Percentiles rank a stretch among this genome's conserved stretches.
Conservation (phyloP, 31 red algal genomes). For the Porphyra umbilicalis region DNA sequence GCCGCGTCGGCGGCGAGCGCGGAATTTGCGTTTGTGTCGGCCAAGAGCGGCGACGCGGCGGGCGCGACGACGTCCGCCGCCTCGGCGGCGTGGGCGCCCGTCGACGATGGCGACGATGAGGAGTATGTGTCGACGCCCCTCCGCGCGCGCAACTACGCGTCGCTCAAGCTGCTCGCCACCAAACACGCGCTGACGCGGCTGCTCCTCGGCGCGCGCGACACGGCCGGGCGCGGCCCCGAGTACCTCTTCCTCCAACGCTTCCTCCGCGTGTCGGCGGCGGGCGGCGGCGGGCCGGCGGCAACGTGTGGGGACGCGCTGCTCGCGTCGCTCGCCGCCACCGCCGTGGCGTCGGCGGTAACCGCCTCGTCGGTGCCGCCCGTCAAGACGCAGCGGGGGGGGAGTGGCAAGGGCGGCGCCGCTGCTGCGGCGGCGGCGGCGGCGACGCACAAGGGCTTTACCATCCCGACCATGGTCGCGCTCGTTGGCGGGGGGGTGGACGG, state of each 20-base stretch:
- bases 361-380: background rate
- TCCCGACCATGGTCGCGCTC: background rate
- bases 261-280: background rate
- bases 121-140: background rate
- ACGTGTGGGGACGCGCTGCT: background rate
- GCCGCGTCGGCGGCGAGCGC: background rate
- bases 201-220: background rate
- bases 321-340: background rate
- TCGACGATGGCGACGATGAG: background rate
- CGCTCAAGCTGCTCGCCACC: background rate
- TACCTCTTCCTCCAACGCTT: background rate
- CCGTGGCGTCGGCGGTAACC: background rate
- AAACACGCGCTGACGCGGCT: background rate
- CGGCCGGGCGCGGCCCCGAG: background rate
- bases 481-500: background rate
- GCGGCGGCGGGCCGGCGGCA: background rate
- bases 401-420: background rate
- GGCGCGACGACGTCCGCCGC: too few species aligned
- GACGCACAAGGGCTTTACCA: background rate
- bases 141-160: background rate
- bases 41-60: background rate
- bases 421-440: too few species aligned
- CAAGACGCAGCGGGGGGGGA: too few species aligned
- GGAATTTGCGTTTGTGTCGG: background rate
- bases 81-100: too few species aligned